Evolutionary conservation across 345 rosid genomes (phyloP).

Genomic region (Linum tenue): DNA sequence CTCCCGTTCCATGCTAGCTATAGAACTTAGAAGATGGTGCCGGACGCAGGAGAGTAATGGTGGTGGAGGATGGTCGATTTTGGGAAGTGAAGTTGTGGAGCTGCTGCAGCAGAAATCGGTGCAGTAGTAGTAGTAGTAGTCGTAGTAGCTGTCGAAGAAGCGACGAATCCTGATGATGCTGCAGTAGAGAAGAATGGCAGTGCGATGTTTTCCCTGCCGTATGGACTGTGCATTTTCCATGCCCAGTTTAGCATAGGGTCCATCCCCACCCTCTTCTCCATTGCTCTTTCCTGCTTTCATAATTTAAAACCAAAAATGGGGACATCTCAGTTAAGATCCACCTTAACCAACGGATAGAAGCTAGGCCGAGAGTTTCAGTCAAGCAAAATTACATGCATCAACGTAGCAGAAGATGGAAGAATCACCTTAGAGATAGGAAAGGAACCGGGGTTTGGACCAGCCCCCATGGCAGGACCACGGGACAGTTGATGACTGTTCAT

Average conservation of each 20-base stretch:
- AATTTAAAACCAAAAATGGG: not conserved
- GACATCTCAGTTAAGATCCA: not conserved
- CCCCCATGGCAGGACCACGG: conserved; percentile 20
- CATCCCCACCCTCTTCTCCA: conserved; percentile 44
- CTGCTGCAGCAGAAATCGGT: conserved; percentile 11
- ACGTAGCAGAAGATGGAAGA: not conserved
- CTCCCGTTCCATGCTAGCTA: conserved; percentile 19
- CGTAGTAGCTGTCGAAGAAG: conserved; percentile 30
- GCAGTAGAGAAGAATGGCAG: conserved; percentile 43
- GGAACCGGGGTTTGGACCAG: conserved; percentile 28
- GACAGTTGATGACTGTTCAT: conserved; percentile 14
- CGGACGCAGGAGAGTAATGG: conserved; percentile 10
- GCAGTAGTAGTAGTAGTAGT: conserved; percentile 4
- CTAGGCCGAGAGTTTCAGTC: not conserved
- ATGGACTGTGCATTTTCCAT: conserved; percentile 30
- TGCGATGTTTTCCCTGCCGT: conserved; percentile 23
- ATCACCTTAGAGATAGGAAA: conserved; percentile 39
- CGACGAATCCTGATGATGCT: conserved; percentile 99
- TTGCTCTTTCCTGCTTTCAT: conserved; percentile 41
- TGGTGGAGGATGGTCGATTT: conserved; percentile 16
- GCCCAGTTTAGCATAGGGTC: conserved; percentile 25
- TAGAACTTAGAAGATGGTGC: conserved; percentile 25
- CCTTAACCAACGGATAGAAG: not conserved
- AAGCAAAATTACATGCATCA: not conserved
- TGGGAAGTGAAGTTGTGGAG: conserved; percentile 21